A percentile compares a stretch with the other conserved stretches of the same genome.
phyloP scores from a whole-genome alignment of 1,284 basidiomycete genomes.

The Ustilago tritici region DNA sequence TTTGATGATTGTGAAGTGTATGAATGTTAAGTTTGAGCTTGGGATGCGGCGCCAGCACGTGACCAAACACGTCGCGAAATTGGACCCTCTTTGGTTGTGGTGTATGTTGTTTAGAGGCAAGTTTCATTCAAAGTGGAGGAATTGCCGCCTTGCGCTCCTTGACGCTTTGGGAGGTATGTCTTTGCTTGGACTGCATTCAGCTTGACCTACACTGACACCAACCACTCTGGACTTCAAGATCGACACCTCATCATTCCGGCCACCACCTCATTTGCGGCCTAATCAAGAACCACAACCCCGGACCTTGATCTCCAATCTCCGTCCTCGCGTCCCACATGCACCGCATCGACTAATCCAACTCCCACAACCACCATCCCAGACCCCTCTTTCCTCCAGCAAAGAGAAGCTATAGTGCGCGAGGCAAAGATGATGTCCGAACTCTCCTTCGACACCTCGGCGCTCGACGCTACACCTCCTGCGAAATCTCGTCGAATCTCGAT shows the following conservation, averaged over 20 bases:
- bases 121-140: constrained; percentile 8
- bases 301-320: too few relatives aligned
- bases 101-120: constrained; percentile 16
- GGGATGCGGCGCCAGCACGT: neutral
- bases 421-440: constrained; percentile 27
- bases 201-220: neutral
- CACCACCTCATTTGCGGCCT: neutral
- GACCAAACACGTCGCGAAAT: constrained; percentile 7
- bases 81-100: neutral
- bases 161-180: neutral
- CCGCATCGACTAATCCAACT: too few relatives aligned
- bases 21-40: neutral
- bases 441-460: constrained; percentile 3
- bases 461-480: neutral
- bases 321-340: too few relatives aligned
- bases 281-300: neutral
- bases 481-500: constrained; percentile 22
- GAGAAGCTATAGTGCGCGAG: neutral
- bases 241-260: too few relatives aligned
- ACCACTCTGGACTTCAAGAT: too few relatives aligned
- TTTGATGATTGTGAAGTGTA: too few relatives aligned
- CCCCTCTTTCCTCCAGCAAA: neutral
- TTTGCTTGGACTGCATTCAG: constrained; percentile 4
- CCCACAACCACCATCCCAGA: neutral
- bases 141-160: neutral